phyloP scores from a whole-genome alignment of 176 grass and related monocot species.

The Eleusine coracana region DNA sequence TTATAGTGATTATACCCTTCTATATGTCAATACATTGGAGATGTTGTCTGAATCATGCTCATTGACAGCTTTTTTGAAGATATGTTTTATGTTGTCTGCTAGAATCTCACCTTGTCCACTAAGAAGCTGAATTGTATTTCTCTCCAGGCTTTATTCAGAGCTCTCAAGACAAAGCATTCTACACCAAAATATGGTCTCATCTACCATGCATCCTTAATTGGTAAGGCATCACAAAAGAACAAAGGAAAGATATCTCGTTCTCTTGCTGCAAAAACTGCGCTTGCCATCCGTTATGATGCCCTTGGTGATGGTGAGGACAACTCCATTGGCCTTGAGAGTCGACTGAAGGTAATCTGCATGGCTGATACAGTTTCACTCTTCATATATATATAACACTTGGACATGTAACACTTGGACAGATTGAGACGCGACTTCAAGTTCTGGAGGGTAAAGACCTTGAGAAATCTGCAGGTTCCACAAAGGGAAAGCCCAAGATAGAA shows the following conservation, averaged over 20 bases:
- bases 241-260: slow-evolving; percentile 91
- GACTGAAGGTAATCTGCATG: slow-evolving; percentile 61
- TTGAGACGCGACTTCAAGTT: slow-evolving; percentile 75
- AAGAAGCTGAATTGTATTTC: slow-evolving; percentile 21
- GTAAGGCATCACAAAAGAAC: slow-evolving; percentile 82
- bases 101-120: background rate
- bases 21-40: background rate
- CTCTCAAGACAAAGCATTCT: slow-evolving; percentile 88
- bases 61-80: background rate
- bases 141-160: slow-evolving; percentile 86
- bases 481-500: slow-evolving; percentile 91
- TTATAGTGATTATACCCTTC: background rate
- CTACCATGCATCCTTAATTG: slow-evolving; percentile 89
- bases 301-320: slow-evolving; percentile 78
- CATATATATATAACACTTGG: background rate
- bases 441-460: slow-evolving; percentile 82
- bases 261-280: slow-evolving; percentile 73
- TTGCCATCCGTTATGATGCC: slow-evolving; percentile 84
- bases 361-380: background rate
- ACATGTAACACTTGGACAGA: slow-evolving; percentile 45
- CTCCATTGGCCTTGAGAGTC: slow-evolving; percentile 75
- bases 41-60: background rate
- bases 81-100: background rate
- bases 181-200: slow-evolving; percentile 93
- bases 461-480: slow-evolving; percentile 72